Evolutionary conservation across 768 basidiomycete species (phyloP).

Genomic region (Rhizopogon rudus): DNA sequence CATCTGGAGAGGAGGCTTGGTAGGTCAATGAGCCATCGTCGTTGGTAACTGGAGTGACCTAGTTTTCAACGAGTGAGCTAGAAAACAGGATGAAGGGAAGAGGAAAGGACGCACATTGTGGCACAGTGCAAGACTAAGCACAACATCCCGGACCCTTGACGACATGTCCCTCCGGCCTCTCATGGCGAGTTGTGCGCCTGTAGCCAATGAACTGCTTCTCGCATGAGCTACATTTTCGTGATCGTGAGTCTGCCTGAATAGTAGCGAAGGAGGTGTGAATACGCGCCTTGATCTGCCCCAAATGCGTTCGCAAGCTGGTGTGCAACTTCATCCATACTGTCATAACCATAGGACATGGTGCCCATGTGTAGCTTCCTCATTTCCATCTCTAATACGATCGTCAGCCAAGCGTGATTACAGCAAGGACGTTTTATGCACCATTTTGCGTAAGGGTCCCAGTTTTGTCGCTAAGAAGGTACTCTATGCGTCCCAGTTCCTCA

Average conservation of each 20-base stretch:
- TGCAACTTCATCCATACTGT: slow-evolving; percentile 98
- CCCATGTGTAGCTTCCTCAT: slow-evolving; percentile 99
- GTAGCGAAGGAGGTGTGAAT: background rate
- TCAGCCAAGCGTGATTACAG: background rate
- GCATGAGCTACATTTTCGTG: slow-evolving; percentile 28
- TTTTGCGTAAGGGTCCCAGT: slow-evolving; percentile 98
- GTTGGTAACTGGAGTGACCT: slow-evolving; percentile 95
- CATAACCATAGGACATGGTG: slow-evolving; percentile 93
- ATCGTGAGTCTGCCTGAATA: background rate
- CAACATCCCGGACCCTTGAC: slow-evolving; percentile 86
- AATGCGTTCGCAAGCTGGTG: slow-evolving; percentile 89
- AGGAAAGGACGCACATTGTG: slow-evolving; percentile 68
- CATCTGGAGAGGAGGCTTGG: slow-evolving; percentile 98
- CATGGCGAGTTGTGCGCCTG: slow-evolving; percentile 78
- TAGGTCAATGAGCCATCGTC: slow-evolving; percentile 95
- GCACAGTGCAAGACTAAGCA: slow-evolving; percentile 89
- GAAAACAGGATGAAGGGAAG: background rate
- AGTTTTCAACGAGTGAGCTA: background rate
- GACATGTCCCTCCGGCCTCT: slow-evolving; percentile 94
- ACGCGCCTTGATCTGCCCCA: slow-evolving; percentile 55
- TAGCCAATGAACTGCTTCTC: slow-evolving; percentile 54
- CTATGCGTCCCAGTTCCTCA: slow-evolving; percentile 92
- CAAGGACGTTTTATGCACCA: slow-evolving; percentile 43
- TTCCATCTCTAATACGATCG: slow-evolving; percentile 78
- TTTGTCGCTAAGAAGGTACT: slow-evolving; percentile 95